Evolutionary conservation across 2,329 filamentous ascomycete genomes (phyloP).

Genomic region (Teratosphaeria destructans): DNA sequence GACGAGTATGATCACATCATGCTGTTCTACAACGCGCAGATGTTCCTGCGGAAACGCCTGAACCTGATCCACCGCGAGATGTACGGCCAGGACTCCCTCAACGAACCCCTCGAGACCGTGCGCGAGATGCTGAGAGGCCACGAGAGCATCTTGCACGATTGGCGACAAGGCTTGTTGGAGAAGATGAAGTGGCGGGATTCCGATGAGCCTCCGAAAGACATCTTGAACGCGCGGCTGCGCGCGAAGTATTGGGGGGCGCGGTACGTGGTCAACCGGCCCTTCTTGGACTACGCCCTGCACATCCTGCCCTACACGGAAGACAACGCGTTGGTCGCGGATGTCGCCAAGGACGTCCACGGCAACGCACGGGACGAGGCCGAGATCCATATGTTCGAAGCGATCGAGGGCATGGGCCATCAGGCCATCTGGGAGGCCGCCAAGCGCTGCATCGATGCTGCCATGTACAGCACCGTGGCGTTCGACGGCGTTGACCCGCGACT

Average conservation of each 20-base stretch:
- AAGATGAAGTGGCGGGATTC: constrained; percentile 53
- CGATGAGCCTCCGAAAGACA: constrained; percentile 62
- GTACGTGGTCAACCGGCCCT: constrained; percentile 80
- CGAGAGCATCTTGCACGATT: constrained; percentile 35
- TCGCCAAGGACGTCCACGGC: constrained; percentile 21
- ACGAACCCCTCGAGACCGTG: constrained; percentile 12
- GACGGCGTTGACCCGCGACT: constrained; percentile 53
- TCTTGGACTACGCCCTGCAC: constrained; percentile 52
- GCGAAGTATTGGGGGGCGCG: constrained; percentile 92
- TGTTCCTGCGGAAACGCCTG: constrained; percentile 47
- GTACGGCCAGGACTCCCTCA: constrained; percentile 32
- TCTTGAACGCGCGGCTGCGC: constrained; percentile 71
- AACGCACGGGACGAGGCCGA: constrained; percentile 23
- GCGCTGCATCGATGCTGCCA: constrained; percentile 59
- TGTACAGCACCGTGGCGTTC: constrained; percentile 79
- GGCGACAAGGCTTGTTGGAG: constrained; percentile 41
- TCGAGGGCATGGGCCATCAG: constrained; percentile 18
- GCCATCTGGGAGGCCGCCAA: constrained; percentile 22
- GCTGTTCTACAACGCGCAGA: constrained; percentile 52
- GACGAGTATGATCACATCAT: constrained; percentile 27
- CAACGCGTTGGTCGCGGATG: constrained; percentile 13
- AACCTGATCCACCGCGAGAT: constrained; percentile 47
- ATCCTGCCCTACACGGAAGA: constrained; percentile 26
- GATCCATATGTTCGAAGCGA: constrained; percentile 26
- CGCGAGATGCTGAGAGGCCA: constrained; percentile 24